Evolutionary conservation across 1,284 basidiomycete genomes (phyloP).

Genomic region (Mycena citricolor): DNA sequence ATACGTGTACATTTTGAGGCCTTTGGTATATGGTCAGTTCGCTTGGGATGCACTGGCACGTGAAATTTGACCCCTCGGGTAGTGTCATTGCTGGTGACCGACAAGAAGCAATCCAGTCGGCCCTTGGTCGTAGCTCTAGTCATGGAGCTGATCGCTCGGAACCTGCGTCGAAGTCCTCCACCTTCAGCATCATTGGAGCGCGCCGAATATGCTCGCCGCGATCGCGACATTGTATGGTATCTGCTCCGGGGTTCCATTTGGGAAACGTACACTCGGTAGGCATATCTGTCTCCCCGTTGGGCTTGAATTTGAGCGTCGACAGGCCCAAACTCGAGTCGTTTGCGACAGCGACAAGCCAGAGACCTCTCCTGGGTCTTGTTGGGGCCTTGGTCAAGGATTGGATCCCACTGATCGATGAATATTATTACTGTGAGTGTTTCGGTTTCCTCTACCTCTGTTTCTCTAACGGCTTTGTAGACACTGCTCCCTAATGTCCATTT

Average conservation of each 20-base stretch:
- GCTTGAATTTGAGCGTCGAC: conserved; percentile 13
- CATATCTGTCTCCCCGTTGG: conserved; percentile 8
- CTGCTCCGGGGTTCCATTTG: conserved; percentile 88
- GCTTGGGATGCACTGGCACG: conserved; percentile 5
- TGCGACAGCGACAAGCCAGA: conserved; percentile 55
- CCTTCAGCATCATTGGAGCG: conserved; percentile 66
- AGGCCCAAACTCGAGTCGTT: conserved; percentile 77
- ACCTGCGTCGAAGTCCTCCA: conserved; percentile 62
- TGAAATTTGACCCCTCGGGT: conserved; percentile 18
- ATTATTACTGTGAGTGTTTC: conserved; percentile 83
- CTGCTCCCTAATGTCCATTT: conserved; percentile 45
- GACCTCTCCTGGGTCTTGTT: conserved; percentile 75
- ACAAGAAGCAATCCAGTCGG: conserved; percentile 39
- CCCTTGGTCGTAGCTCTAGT: conserved; percentile 58
- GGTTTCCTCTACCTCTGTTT: conserved; percentile 9
- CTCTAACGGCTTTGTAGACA: conserved; percentile 37
- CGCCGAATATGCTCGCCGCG: conserved; percentile 78
- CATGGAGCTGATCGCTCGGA: conserved; percentile 66
- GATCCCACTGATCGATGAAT: conserved; percentile 92
- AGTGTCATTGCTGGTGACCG: conserved; percentile 41
- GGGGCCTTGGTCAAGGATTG: conserved; percentile 84
- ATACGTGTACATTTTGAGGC: conserved; percentile 62
- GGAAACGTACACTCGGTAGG: conserved; percentile 79
- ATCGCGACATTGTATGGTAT: conserved; percentile 83
- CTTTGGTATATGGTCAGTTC: conserved; percentile 68